Percentiles rank a stretch among this genome's conserved stretches.
Evolutionary conservation across 2,329 filamentous ascomycete genomes (phyloP).

Genomic region (Metarhizium guizhouense): DNA sequence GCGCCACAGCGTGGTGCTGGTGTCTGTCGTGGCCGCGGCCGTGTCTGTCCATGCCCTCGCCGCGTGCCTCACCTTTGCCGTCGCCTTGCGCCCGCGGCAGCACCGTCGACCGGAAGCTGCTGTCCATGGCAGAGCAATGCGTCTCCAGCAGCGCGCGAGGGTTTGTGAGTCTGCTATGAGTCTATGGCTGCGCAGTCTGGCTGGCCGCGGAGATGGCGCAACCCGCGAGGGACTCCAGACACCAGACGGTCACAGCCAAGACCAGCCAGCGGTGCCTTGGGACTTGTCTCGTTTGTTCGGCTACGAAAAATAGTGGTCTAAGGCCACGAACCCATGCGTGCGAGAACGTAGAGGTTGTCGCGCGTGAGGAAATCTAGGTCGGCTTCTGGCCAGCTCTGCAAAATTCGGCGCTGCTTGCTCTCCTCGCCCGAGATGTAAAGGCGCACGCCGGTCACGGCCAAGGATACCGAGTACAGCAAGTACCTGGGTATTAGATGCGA

Average conservation of each 20-base stretch:
- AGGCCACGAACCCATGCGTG: not conserved
- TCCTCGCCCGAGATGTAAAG: not conserved
- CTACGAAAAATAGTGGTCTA: not conserved
- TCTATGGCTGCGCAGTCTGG: not conserved
- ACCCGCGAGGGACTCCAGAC: not conserved
- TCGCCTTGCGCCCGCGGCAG: slow-evolving; percentile 36
- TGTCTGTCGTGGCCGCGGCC: not conserved
- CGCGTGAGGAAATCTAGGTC: not conserved
- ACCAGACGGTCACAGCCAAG: not conserved
- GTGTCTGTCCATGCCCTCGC: no score
- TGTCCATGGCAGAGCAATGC: slow-evolving; percentile 29
- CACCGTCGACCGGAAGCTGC: slow-evolving; percentile 40
- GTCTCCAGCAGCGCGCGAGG: not conserved
- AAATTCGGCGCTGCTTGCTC: not conserved
- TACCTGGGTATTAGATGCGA: not conserved
- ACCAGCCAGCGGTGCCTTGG: not conserved
- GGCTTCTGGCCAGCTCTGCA: not conserved
- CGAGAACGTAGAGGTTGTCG: not conserved
- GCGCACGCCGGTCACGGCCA: not conserved
- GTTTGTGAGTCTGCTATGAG: not conserved
- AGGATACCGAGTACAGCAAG: no score
- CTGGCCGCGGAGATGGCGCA: not conserved
- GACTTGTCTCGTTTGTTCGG: not conserved
- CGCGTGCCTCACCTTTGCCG: slow-evolving; percentile 9
- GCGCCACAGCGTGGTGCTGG: slow-evolving; percentile 25